Evolutionary conservation across 768 basidiomycete genomes (phyloP), one percentile per base, ranked within the genome.

Genomic region (Mycena filopes): DNA sequence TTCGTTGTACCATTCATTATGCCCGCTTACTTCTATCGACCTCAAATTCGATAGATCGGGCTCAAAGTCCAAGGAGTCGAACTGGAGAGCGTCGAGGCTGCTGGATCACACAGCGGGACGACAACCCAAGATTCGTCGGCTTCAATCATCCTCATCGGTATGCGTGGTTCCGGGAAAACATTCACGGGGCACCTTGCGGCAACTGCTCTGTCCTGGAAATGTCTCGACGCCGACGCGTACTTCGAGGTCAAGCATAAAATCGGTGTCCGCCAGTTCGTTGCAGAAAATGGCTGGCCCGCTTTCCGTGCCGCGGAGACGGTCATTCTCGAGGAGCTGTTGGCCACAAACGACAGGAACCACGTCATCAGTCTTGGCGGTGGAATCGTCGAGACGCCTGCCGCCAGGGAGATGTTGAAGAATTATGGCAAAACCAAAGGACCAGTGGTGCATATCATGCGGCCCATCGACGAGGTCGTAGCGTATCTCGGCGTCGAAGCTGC

Each of bases 151-250:
- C 78, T 98, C 65, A 89, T 95, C 66, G 96, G 98, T 28, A 99
- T 99, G 98, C 92, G 97, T 20, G 98, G 98, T 13, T 92, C 95
- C 1, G 98, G 98, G 31, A 99, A 99, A 81, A 94, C 93, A 1
- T 91, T 89, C 77, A 85, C 98, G 63, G 95, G 96, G 18, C 81
- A 84, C 57, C 80, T 96, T 33, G 96, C 94, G 18, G 90, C 94
- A 0, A 75, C 83, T 10, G 80, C 89, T 2, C 85, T 98, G 15
- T 86, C 85, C 2, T 91, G 95, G 84, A 82, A 85, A 1, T 84
- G 76, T 63, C 77, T 96, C 71, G 98, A 99, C 70, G 96, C 96
- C 41, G 98, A 99, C 71, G 80, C 78, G 11, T 87, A 85, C 73
- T 95, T 99, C 73, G 88, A 86, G 66, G 80, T 83, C 43, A 84